Percentiles rank a stretch among this genome's conserved stretches.
These are phyloP conservation scores for Chimonanthus salicifolius DNA, from an alignment of 164 flowering plant species.

Conservation along the genomic window DNA sequence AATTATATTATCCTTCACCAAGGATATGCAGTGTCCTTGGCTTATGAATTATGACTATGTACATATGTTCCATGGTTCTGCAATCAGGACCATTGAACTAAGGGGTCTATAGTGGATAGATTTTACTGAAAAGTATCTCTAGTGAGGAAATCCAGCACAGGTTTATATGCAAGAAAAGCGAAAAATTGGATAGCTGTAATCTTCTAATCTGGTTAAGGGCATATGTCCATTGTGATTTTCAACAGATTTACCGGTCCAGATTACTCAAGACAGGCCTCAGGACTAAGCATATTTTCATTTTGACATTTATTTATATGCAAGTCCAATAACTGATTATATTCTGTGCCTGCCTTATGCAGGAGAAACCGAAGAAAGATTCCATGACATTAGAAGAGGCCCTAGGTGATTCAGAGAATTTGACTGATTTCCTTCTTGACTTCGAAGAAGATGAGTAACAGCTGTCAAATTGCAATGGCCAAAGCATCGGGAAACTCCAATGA, in stretches of 20 bases:
- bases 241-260: not conserved
- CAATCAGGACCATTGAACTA: not conserved
- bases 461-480: not conserved
- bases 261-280: not conserved
- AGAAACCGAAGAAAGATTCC: conserved; percentile 46
- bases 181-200: not conserved
- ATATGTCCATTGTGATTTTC: not conserved
- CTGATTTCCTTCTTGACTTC: conserved; percentile 92
- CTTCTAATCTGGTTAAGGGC: not conserved
- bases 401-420: conserved; percentile 84
- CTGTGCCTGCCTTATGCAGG: conserved; percentile 33
- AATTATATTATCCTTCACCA: no score
- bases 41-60: no score
- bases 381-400: conserved; percentile 68
- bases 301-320: not conserved
- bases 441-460: conserved; percentile 46
- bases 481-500: not conserved
- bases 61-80: not conserved
- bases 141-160: not conserved
- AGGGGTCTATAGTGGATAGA: no score
- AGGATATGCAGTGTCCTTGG: no score
- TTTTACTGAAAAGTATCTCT: no score
- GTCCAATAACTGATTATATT: not conserved
- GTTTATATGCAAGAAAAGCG: not conserved
- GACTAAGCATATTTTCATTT: not conserved